phyloP scores from a whole-genome alignment of 192 early-diverging fungal genomes.

The Backusella tarrabulga region DNA sequence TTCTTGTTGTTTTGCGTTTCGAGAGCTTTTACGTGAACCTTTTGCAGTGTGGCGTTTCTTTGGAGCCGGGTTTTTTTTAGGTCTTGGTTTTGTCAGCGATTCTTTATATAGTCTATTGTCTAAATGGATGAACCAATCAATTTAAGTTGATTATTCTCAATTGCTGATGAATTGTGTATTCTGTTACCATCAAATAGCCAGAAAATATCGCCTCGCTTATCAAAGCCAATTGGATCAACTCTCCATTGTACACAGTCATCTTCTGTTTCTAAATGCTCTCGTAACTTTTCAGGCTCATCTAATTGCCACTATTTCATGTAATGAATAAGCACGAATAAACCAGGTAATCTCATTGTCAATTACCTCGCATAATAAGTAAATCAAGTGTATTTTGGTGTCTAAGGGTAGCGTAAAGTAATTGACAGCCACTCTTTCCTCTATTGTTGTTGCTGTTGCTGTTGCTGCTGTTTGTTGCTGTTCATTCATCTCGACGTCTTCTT shows the following conservation, averaged over 20 bases:
- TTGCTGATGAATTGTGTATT: neutral
- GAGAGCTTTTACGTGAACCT: constrained; percentile 28
- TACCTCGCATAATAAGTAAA: constrained; percentile 51
- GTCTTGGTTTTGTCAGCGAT: constrained; percentile 11
- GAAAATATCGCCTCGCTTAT: constrained; percentile 65
- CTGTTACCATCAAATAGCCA: constrained; percentile 78
- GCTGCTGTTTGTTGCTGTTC: neutral
- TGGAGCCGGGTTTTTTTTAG: constrained; percentile 20
- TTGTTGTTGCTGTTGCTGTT: neutral
- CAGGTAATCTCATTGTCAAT: neutral
- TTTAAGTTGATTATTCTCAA: neutral
- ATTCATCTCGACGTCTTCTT: neutral
- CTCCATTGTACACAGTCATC: constrained; percentile 66
- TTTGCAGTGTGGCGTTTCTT: constrained; percentile 23
- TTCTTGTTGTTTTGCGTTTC: neutral
- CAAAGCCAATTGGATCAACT: constrained; percentile 73
- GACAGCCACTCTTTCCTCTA: constrained; percentile 12
- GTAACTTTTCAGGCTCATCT: constrained; percentile 65
- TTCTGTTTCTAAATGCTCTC: constrained; percentile 48
- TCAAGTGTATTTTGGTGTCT: constrained; percentile 38
- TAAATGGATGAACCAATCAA: constrained; percentile 18
- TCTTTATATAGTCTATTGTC: constrained; percentile 74
- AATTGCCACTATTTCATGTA: constrained; percentile 61
- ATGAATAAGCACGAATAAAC: constrained; percentile 1
- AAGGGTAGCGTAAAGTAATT: constrained; percentile 42